phyloP scores from a whole-genome alignment of 441 rosid species.

The Populus hybrid region DNA sequence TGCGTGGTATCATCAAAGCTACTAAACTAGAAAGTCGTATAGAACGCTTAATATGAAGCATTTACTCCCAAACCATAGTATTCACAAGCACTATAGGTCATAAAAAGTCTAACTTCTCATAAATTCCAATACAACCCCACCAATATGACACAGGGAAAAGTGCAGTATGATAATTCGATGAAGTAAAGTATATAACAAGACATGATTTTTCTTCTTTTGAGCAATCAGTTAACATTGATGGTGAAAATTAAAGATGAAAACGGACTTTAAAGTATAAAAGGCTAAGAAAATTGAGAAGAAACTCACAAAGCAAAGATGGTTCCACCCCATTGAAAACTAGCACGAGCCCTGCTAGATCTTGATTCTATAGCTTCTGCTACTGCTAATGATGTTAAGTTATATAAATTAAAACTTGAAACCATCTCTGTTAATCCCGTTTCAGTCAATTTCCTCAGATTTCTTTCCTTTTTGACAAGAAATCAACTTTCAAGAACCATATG shows the following conservation, averaged over 20 bases:
- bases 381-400: constrained; percentile 1
- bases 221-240: background rate
- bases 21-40: background rate
- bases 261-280: background rate
- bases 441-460: background rate
- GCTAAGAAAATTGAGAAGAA: background rate
- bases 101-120: too few species aligned
- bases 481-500: background rate
- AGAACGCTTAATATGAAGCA: background rate
- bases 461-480: background rate
- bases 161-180: background rate
- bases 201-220: background rate
- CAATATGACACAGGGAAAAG: background rate
- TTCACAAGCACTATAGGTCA: background rate
- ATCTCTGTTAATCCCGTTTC: constrained; percentile 8
- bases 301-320: constrained; percentile 45
- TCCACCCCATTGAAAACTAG: constrained; percentile 45
- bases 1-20: background rate
- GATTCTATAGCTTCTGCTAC: background rate
- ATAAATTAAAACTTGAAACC: constrained; percentile 2
- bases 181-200: background rate
- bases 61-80: background rate
- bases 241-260: background rate
- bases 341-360: constrained; percentile 24
- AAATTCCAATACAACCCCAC: background rate